These are phyloP conservation scores for Liriodendron chinense DNA, from an alignment of 164 flowering plant genomes.

Conservation along the genomic window DNA sequence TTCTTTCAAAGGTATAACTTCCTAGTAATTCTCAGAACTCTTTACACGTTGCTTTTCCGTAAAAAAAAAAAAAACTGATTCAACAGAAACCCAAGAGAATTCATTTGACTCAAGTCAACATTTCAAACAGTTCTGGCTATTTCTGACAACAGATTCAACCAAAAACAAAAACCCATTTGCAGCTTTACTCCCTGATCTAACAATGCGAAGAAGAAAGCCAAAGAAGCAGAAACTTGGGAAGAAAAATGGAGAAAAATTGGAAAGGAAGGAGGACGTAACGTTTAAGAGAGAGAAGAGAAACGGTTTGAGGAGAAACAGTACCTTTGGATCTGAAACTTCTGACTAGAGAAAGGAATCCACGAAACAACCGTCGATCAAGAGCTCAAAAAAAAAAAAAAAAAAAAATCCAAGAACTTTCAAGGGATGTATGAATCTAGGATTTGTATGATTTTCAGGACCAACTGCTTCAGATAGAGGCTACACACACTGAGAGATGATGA, in stretches of 20 bases:
- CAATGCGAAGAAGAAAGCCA: not conserved
- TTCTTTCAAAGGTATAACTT: too few species aligned
- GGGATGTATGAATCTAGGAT: not conserved
- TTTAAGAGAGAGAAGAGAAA: not conserved
- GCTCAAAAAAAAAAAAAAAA: too few species aligned
- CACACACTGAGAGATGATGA: not conserved
- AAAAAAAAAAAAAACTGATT: too few species aligned
- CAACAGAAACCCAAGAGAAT: not conserved
- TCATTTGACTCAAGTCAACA: not conserved
- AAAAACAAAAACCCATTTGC: not conserved
- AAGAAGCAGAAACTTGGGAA: not conserved
- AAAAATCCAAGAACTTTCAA: not conserved
- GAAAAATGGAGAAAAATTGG: not conserved
- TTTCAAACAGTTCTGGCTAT: not conserved
- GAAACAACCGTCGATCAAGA: not conserved
- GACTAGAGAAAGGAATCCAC: not conserved
- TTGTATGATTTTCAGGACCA: not conserved
- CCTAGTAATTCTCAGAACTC: not conserved
- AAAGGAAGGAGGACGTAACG: not conserved
- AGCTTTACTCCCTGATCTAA: not conserved
- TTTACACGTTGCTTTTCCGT: not conserved
- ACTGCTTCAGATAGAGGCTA: not conserved
- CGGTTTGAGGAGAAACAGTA: not conserved
- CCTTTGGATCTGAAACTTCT: slow-evolving; percentile 6
- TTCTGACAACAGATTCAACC: not conserved